Evolutionary conservation across 73 alveolate genomes (phyloP).

Genomic region (Durusdinium trenchii): DNA sequence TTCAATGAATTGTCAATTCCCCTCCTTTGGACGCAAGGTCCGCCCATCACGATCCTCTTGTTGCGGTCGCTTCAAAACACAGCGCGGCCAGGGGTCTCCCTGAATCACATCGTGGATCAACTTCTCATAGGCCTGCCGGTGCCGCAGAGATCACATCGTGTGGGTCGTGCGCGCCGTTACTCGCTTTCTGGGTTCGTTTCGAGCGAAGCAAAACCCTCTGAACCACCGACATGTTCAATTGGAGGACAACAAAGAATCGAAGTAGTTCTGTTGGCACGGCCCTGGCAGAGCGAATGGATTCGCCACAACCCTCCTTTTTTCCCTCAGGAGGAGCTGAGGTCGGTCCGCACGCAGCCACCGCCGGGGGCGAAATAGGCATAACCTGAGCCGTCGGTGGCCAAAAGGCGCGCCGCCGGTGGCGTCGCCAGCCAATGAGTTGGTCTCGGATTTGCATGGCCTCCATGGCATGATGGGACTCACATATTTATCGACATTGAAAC

Average conservation of each 20-base stretch:
- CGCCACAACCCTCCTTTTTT: not conserved
- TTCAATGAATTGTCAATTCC: no score
- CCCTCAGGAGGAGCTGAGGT: constrained; percentile 58
- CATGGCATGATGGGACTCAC: no score
- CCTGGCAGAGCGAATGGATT: no score
- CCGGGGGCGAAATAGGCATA: constrained; percentile 92
- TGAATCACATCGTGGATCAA: constrained; percentile 86
- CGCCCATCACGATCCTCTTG: not conserved
- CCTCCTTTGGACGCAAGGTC: not conserved
- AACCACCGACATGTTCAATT: not conserved
- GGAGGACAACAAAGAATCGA: not conserved
- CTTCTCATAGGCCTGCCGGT: constrained; percentile 80
- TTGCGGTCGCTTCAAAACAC: not conserved
- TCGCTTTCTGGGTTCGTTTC: not conserved
- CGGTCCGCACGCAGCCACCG: constrained; percentile 83
- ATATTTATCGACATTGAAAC: no score
- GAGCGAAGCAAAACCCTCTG: not conserved
- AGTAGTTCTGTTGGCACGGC: not conserved
- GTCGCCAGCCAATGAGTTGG: not conserved
- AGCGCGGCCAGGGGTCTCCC: constrained; percentile 54
- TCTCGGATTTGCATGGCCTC: no score
- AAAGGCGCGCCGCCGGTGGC: not conserved
- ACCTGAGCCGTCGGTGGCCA: not conserved
- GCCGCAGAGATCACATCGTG: not conserved
- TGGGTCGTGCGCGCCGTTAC: not conserved